Conservation (phyloP, 1,284 basidiomycete genomes). For the Puccinia triticina region DNA sequence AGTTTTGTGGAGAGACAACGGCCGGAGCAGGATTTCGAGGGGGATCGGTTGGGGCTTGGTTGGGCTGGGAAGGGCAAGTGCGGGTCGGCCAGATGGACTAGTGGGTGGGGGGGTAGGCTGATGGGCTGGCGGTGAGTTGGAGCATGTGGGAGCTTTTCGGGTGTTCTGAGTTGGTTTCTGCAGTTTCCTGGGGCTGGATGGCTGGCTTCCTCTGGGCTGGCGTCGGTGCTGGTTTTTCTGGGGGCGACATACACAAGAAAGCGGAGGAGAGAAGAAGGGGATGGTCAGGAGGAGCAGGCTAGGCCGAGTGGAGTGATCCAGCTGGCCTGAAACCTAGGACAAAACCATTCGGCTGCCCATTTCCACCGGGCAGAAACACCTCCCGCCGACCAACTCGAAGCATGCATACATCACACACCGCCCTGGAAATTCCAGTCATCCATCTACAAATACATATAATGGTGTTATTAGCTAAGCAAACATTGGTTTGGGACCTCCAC, state of each 20-base stretch:
- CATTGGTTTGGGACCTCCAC: no score
- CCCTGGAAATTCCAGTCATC: no score
- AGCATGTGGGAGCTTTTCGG: not conserved
- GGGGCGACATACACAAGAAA: not conserved
- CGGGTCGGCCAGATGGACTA: not conserved
- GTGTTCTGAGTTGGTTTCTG: not conserved
- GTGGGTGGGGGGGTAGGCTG: not conserved
- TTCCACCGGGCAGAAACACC: no score
- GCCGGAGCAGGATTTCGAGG: not conserved
- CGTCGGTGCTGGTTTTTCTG: not conserved
- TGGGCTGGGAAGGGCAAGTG: not conserved
- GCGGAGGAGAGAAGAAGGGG: not conserved
- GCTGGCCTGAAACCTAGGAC: not conserved
- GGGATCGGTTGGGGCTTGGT: not conserved
- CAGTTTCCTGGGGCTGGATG: not conserved
- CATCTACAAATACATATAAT: no score
- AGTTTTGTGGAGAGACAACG: not conserved
- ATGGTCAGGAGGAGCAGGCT: not conserved
- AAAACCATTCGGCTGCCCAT: not conserved
- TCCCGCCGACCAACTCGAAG: no score
- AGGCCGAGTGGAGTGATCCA: no score
- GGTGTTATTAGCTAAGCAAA: no score
- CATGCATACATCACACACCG: no score
- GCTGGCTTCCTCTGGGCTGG: no score
- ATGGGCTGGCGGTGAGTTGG: not conserved